Base-by-base conservation (phyloP, 495 filamentous ascomycete species). In the Penicillium steckii region DNA sequence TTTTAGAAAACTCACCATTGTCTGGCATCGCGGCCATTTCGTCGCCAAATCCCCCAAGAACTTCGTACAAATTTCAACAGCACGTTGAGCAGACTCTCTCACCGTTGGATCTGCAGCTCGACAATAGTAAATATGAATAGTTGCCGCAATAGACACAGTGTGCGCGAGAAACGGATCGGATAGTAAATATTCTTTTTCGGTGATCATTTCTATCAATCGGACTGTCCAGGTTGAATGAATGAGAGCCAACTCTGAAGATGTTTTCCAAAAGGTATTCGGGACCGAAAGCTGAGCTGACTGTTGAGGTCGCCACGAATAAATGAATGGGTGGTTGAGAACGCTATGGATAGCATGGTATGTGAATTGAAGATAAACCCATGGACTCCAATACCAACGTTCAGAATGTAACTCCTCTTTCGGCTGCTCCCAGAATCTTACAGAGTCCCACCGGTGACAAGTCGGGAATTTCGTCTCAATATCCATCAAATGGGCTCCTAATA, bases 161-260 rank as follows among this genome's bases (percentile, higher is more conserved):
- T 75, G 72, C 8, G 64, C 69, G n/a, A 75, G 60, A 46, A 70
- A 75, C 0, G 71, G 72, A 48, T 75, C 72, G 1, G 69, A 67
- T 0, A 75, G 53, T 8, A 62, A 64, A 35, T 74, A 62, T 17
- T 68, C 55, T 57, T 73, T 74, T 37, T 75, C 72, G 12, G 55
- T 56, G 21, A 72, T 59, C 72, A 75, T 70, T 35, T 73, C 71
- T 42, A 75, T 72, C 32, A 75, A 54, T 0, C 72, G 69, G 17
- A 73, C 72, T 12, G 70, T 69, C 72, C 72, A 75, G 4, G 71
- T 75, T 2, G 72, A 67, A 43, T 75, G 72, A 12, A 75, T 65
- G 0, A 75, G 56, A 4, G 69, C 72, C 4, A 74, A 49, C 47
- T 75, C 72, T 0, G 72, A 74, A 0, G 70, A 72, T 17, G 71